Base-by-base conservation (phyloP, 345 rosid species). In the Geranium rotundifolium region DNA sequence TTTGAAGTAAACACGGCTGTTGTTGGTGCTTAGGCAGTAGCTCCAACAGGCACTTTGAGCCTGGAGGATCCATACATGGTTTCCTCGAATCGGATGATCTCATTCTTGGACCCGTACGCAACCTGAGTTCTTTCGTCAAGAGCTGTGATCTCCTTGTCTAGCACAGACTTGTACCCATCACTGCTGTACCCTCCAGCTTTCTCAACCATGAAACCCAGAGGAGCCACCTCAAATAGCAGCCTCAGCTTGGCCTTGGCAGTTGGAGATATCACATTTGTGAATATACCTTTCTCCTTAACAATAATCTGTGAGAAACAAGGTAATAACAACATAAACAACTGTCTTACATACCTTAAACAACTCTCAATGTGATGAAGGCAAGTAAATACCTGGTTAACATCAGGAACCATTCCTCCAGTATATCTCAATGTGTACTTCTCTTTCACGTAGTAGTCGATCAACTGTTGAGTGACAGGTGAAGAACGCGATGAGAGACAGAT, bases 351-450 rank as follows among this genome's bases (percentile, higher is more conserved):
- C 27, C 27, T 23, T 23, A 23, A 23, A 23, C 27, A 23, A 3
- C 52, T 46, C 52, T 46, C 52, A 9, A 3, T 46, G 52, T 46
- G 52, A 46, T 46, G 1, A 12, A 12, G 52, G 16, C 1, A 46
- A 7, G 16, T 46, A 59, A 7, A 15, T 1, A 82, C 97, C 95
- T 88, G 97, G 78, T 88, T 86, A 65, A 91, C 97, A 27, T 91
- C 99, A 17, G 99, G 99, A 64, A 93, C 99, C 97, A 93, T 93
- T 80, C 99, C 99, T 80, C 99, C 99, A 0, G 99, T 93, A 95
- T 93, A 93, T 79, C 97, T 76, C 74, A 93, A 79, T 50, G 99
- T 93, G 88, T 87, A 93, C 63, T 87, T 93, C 84, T 89, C 95
- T 71, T 69, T 89, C 18, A 93, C 85, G 62, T 87, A 93, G 84